Percentiles rank a stretch among this genome's conserved stretches.
Conservation (phyloP, 2,329 filamentous ascomycete genomes). For the Tolypocladium endophyticum region DNA sequence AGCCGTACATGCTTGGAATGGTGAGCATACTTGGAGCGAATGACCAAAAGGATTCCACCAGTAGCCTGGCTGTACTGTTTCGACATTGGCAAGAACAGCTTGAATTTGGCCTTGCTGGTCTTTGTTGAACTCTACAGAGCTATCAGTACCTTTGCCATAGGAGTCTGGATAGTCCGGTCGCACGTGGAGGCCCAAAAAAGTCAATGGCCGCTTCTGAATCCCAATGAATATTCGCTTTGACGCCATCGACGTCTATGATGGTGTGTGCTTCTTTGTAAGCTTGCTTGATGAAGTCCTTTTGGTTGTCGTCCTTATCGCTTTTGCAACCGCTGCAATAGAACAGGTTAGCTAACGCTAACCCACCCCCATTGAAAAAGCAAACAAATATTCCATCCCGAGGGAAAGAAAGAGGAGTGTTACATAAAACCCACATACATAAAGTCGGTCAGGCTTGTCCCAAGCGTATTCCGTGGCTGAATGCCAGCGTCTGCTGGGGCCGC, state of each 20-base stretch:
- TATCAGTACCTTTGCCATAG: background rate
- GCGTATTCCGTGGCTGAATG: too few species aligned
- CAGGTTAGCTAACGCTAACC: too few species aligned
- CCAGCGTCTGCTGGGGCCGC: too few species aligned
- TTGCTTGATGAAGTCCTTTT: background rate
- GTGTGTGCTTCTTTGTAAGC: background rate
- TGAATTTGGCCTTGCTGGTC: background rate
- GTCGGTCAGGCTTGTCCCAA: too few species aligned
- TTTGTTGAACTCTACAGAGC: background rate
- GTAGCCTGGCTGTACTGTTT: background rate
- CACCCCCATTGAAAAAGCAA: too few species aligned
- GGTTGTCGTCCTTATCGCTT: too few species aligned
- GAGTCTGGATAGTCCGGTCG: background rate
- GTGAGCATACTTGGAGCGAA: background rate
- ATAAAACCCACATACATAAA: too few species aligned
- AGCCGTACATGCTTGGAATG: too few species aligned
- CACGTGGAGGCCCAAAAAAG: background rate
- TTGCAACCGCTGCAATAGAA: too few species aligned
- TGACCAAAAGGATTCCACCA: background rate
- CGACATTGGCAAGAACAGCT: background rate
- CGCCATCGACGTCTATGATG: background rate
- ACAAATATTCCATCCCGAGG: too few species aligned
- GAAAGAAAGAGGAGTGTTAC: too few species aligned
- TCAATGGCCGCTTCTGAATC: background rate
- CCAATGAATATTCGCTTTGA: background rate